A percentile compares a stretch with the other conserved stretches of the same genome.
Evolutionary conservation across 805 yeast genomes (phyloP).

Genomic region (Isabelozyma heimii): DNA sequence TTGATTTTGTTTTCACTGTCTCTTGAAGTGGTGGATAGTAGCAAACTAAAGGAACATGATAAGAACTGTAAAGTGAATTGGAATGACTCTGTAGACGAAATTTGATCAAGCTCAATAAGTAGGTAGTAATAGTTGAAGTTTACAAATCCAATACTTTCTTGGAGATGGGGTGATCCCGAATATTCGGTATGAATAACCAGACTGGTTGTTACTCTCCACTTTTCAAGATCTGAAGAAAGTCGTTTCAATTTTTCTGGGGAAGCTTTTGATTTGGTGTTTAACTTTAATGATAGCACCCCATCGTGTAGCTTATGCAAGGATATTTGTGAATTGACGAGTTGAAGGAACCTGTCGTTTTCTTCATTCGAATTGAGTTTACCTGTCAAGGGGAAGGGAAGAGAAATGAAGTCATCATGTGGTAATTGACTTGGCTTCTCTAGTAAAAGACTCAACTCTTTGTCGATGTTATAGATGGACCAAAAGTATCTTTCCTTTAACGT

Average conservation of each 20-base stretch:
- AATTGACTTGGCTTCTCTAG: slow-evolving; percentile 34
- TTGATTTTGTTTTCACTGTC: slow-evolving; percentile 7
- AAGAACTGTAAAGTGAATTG: slow-evolving; percentile 43
- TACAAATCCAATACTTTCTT: slow-evolving; percentile 30
- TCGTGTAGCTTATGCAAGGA: slow-evolving; percentile 22
- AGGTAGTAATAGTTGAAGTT: slow-evolving; percentile 40
- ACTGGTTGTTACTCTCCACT: slow-evolving; percentile 33
- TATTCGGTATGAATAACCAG: slow-evolving; percentile 24
- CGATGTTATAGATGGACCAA: slow-evolving; percentile 39
- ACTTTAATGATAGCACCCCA: slow-evolving; percentile 16
- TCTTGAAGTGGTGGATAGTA: slow-evolving; percentile 13
- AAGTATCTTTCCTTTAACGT: slow-evolving; percentile 17
- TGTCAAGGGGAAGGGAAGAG: slow-evolving; percentile 10
- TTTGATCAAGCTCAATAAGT: slow-evolving; percentile 39
- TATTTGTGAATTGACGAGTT: slow-evolving; percentile 20
- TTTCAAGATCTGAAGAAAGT: slow-evolving; percentile 31
- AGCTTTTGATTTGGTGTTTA: background rate
- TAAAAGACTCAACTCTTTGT: slow-evolving; percentile 35
- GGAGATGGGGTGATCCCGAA: slow-evolving; percentile 24
- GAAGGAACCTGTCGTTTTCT: slow-evolving; percentile 10
- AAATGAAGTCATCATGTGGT: slow-evolving; percentile 21
- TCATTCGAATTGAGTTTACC: slow-evolving; percentile 19
- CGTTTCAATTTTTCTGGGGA: slow-evolving; percentile 8
- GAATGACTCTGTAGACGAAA: slow-evolving; percentile 33
- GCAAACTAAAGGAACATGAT: slow-evolving; percentile 36